Conservation (phyloP, 1,139 yeast genomes). For the Candida sp. region DNA sequence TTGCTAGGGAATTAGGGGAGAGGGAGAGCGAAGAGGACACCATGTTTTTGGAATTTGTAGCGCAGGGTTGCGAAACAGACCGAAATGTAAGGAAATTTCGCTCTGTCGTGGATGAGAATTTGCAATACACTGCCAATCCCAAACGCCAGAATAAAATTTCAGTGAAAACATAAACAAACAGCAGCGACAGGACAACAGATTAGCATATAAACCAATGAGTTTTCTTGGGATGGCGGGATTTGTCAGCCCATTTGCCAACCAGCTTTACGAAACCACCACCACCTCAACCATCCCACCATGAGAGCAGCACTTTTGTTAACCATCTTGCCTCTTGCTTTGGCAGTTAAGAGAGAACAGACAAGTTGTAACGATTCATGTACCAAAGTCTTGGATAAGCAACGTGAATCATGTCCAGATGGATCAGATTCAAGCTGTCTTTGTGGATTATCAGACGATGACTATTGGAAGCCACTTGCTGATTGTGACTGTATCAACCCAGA, state of each 20-base stretch:
- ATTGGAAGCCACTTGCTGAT: constrained; percentile 6
- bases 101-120: background rate
- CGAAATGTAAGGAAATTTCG: background rate
- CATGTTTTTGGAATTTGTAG: background rate
- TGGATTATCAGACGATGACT: background rate
- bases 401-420: constrained; percentile 4
- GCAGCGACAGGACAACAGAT: background rate
- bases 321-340: constrained; percentile 4
- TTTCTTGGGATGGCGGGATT: background rate
- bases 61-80: background rate
- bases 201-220: background rate
- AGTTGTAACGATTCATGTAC: constrained; percentile 3
- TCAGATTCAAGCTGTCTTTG: constrained; percentile 5
- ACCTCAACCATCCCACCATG: background rate
- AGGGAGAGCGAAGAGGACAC: no score
- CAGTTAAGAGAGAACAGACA: constrained; percentile 2
- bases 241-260: background rate
- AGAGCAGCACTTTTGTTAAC: background rate
- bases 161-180: background rate
- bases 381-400: constrained; percentile 3
- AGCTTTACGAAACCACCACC: background rate
- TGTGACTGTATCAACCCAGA: constrained; percentile 6
- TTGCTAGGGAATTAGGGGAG: no score
- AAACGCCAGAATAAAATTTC: background rate
- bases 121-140: background rate